These are phyloP conservation scores for Coemansia sp. DNA, from an alignment of 192 early-diverging fungal genomes.

Conservation along the genomic window DNA sequence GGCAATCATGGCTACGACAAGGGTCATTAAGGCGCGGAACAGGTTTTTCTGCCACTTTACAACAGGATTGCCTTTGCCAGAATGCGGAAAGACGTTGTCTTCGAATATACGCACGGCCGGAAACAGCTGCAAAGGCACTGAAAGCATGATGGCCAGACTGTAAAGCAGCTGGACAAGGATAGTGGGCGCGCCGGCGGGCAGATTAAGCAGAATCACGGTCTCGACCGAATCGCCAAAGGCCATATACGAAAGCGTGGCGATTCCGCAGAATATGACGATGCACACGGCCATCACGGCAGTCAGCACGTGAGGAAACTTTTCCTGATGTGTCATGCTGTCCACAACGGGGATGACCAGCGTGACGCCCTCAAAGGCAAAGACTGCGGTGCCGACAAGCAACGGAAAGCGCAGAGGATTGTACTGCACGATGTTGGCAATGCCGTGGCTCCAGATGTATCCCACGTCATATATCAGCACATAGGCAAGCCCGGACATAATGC, in stretches of 20 bases:
- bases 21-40: slow-evolving; percentile 67
- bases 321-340: slow-evolving; percentile 84
- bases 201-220: slow-evolving; percentile 85
- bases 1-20: slow-evolving; percentile 70
- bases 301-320: slow-evolving; percentile 80
- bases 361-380: slow-evolving; percentile 88
- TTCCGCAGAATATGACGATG: slow-evolving; percentile 76
- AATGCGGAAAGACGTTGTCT: slow-evolving; percentile 75
- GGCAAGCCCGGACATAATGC: slow-evolving; percentile 83
- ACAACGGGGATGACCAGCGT: slow-evolving; percentile 75
- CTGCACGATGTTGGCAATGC: slow-evolving; percentile 67
- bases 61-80: slow-evolving; percentile 72
- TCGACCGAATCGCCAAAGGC: slow-evolving; percentile 82
- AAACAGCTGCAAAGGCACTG: slow-evolving; percentile 90
- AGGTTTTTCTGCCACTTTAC: slow-evolving; percentile 90
- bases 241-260: slow-evolving; percentile 82
- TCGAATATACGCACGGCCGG: slow-evolving; percentile 93
- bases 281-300: slow-evolving; percentile 75
- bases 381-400: slow-evolving; percentile 92
- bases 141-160: slow-evolving; percentile 90
- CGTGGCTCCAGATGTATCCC: slow-evolving; percentile 61
- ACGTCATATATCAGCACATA: slow-evolving; percentile 86
- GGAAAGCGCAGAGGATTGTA: slow-evolving; percentile 82
- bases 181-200: slow-evolving; percentile 70
- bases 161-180: slow-evolving; percentile 79